Conservation (phyloP, 176 grass and related monocot genomes). For the Paspalum vaginatum region DNA sequence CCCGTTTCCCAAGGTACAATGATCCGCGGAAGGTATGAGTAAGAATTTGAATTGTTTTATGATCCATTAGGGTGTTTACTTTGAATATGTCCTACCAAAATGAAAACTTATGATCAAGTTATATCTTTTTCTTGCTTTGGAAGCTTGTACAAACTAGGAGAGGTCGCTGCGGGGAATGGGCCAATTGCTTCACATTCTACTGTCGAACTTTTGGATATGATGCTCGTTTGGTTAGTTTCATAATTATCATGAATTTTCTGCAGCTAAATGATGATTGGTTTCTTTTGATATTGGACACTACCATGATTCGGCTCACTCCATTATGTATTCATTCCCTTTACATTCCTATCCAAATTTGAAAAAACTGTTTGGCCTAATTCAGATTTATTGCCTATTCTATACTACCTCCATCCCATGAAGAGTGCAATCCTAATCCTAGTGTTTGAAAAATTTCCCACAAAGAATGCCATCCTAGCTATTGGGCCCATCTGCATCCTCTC, state of each 20-base stretch:
- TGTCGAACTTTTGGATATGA: conserved; percentile 93
- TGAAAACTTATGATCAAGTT: conserved; percentile 30
- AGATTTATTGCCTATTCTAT: conserved; percentile 1
- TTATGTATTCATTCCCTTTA: not conserved
- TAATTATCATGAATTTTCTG: conserved; percentile 25
- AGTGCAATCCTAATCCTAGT: too few relatives aligned
- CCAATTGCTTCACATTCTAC: conserved; percentile 97
- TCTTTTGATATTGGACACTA: not conserved
- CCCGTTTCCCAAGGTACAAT: conserved; percentile 92
- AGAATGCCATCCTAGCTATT: too few relatives aligned
- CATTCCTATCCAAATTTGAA: not conserved
- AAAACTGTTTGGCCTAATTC: not conserved
- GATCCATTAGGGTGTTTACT: conserved; percentile 10
- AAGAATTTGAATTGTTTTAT: conserved; percentile 28
- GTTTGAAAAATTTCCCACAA: too few relatives aligned
- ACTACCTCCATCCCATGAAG: too few relatives aligned
- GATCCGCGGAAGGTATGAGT: conserved; percentile 84
- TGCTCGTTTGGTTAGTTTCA: conserved; percentile 83
- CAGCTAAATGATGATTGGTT: conserved; percentile 29
- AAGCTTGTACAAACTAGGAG: conserved; percentile 95
- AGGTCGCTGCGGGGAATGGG: conserved; percentile 98
- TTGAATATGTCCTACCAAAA: conserved; percentile 15
- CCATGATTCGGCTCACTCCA: not conserved
- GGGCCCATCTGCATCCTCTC: too few relatives aligned
- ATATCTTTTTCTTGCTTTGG: conserved; percentile 34